Conservation (phyloP, 345 rosid species). For the Dimocarpus longan region DNA sequence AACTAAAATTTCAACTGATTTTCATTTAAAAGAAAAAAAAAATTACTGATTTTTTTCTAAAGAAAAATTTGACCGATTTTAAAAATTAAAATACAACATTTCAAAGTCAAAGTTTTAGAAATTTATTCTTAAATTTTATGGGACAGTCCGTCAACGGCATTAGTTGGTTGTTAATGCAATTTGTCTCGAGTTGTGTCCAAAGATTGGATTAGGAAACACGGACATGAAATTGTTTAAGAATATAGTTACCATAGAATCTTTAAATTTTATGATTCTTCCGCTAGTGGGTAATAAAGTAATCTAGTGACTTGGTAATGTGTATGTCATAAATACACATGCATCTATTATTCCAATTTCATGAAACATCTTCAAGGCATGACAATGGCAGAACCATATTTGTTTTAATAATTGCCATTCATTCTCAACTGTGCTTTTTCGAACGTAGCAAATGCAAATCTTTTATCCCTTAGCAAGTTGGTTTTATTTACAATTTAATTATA, state of each 20-base stretch:
- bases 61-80: too few relatives aligned
- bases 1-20: too few relatives aligned
- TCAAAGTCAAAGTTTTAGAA: not conserved
- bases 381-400: not conserved
- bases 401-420: not conserved
- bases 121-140: not conserved
- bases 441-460: not conserved
- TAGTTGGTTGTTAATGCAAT: not conserved
- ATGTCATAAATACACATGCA: constrained; percentile 5
- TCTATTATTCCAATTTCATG: constrained; percentile 12
- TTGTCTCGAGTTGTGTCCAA: constrained; percentile 16
- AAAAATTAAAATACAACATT: too few relatives aligned
- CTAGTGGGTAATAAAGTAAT: constrained; percentile 9
- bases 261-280: not conserved
- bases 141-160: constrained; percentile 13
- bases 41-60: too few relatives aligned
- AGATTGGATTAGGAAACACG: constrained; percentile 8
- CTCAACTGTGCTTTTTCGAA: not conserved
- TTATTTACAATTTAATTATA: not conserved
- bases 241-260: not conserved
- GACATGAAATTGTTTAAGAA: constrained; percentile 10
- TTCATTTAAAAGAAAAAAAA: too few relatives aligned
- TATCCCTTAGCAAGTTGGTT: not conserved
- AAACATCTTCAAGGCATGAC: not conserved
- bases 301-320: constrained; percentile 7